Conservation (phyloP, 164 flowering plant genomes). For the Echeveria elegans region DNA sequence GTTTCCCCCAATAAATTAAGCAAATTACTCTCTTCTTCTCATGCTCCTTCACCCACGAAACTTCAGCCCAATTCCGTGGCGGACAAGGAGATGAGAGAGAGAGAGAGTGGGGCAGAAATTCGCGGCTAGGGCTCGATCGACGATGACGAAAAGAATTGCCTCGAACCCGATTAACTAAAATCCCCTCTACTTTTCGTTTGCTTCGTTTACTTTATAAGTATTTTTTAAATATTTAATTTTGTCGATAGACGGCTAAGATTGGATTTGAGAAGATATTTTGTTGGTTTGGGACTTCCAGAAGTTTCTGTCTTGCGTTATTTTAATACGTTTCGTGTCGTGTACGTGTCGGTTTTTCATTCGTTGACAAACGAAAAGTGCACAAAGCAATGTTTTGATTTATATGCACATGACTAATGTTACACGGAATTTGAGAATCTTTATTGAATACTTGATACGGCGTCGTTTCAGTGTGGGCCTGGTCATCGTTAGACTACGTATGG, state of each 20-base stretch:
- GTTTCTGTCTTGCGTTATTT: not conserved
- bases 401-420: too few relatives aligned
- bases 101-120: not conserved
- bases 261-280: not conserved
- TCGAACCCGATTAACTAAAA: not conserved
- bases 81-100: not conserved
- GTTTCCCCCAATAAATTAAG: not conserved
- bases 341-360: not conserved
- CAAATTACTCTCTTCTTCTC: not conserved
- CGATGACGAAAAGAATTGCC: not conserved
- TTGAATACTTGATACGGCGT: too few relatives aligned
- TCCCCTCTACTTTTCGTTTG: not conserved
- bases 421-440: too few relatives aligned
- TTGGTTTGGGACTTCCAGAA: constrained; percentile 4
- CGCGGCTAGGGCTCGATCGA: constrained; percentile 3
- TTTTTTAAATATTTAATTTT: not conserved
- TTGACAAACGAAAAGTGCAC: too few relatives aligned
- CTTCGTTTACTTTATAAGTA: not conserved
- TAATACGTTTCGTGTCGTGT: not conserved
- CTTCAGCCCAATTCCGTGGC: constrained; percentile 1
- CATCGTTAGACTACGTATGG: too few relatives aligned
- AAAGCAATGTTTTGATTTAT: too few relatives aligned
- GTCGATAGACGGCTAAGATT: not conserved
- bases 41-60: not conserved
- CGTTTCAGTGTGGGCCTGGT: too few relatives aligned